Conservation (phyloP, 768 basidiomycete species). For the Cystobasidium tubakii region DNA sequence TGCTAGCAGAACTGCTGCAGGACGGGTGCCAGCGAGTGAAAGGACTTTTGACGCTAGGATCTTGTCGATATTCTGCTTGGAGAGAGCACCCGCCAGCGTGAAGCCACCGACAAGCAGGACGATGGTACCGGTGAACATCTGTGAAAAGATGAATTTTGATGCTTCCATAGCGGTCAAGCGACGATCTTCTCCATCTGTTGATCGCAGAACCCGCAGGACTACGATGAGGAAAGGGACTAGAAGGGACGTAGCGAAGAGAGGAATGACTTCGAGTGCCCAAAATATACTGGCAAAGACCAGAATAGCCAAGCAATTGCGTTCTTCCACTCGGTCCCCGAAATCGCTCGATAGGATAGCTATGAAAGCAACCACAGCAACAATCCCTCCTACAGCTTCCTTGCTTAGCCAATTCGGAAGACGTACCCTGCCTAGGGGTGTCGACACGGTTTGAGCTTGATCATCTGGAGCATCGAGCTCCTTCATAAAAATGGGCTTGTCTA, state of each 20-base stretch:
- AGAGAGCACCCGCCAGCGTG: conserved; percentile 91
- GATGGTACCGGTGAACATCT: conserved; percentile 96
- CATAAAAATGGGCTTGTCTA: conserved; percentile 46
- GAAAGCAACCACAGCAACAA: conserved; percentile 60
- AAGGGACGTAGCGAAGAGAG: conserved; percentile 92
- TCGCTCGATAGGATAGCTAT: conserved; percentile 59
- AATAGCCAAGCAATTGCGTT: conserved; percentile 84
- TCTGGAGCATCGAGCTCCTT: conserved; percentile 49
- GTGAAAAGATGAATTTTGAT: conserved; percentile 84
- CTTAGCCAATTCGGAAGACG: conserved; percentile 56
- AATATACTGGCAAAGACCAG: conserved; percentile 81
- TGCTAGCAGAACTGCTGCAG: conserved; percentile 76
- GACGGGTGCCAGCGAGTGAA: conserved; percentile 79
- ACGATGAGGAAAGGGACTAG: conserved; percentile 81
- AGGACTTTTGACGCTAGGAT: conserved; percentile 84
- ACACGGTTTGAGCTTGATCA: conserved; percentile 54
- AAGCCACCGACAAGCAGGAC: conserved; percentile 83
- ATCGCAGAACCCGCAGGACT: conserved; percentile 70
- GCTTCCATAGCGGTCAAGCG: conserved; percentile 63
- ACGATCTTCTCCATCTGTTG: conserved; percentile 54
- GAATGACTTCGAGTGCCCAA: conserved; percentile 97
- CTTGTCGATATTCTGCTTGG: conserved; percentile 86
- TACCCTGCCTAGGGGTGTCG: conserved; percentile 63
- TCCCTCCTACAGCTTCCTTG: conserved; percentile 42
- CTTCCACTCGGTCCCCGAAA: conserved; percentile 61